Base-by-base conservation (phyloP, 306 rosid species). In the Casuarina cunninghamiana region DNA sequence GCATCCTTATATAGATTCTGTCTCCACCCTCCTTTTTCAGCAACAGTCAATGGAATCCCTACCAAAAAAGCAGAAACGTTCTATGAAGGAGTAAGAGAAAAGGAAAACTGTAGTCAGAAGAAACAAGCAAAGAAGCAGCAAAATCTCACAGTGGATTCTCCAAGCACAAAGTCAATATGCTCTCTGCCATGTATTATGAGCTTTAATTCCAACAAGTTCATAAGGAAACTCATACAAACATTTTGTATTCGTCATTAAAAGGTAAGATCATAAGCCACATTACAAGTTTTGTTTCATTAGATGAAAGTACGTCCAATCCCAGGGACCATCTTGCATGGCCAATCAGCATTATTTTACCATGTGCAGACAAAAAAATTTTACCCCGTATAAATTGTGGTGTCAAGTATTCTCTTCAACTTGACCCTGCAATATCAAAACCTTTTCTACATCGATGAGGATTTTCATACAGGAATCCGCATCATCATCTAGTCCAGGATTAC, bases 41-140 rank as follows among this genome's bases (percentile, higher is more conserved):
- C 81, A 46, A 53, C 74, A 17, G 80, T 67, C 97, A 91, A 80
- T 48, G 86, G 50, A 75, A 85, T 90, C 82, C 95, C 96, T 43
- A 73, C 70, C 37, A 78, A 48, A 77, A 84, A 63, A 75, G 79
- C 83, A 79, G 62, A 85, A 32, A 21, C 73, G 45, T 12, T 32
- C 21, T 45, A 60, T 75, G 19, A 78, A 48, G 8, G 41, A 79
- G 75, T 42, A 15, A 35, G 74, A 53, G 65, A 69, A 35, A n/a
- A 45, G 21, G 41, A 75, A 21, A 41, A 37, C 3, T 66, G 71
- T 41, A 66, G 46, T 3, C 7, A 7, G n/a, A 57, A 66, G 71
- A 45, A 42, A 13, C 19, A 5, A 42, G 42, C 11, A 42, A 42
- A 7, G 46, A 66, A 66, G 10, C 48, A 17, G 10, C 50, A 17